A percentile compares a stretch with the other conserved stretches of the same genome.
These are phyloP conservation scores for Carex kokanica DNA, from an alignment of 176 grass and related monocot genomes.

Conservation along the genomic window DNA sequence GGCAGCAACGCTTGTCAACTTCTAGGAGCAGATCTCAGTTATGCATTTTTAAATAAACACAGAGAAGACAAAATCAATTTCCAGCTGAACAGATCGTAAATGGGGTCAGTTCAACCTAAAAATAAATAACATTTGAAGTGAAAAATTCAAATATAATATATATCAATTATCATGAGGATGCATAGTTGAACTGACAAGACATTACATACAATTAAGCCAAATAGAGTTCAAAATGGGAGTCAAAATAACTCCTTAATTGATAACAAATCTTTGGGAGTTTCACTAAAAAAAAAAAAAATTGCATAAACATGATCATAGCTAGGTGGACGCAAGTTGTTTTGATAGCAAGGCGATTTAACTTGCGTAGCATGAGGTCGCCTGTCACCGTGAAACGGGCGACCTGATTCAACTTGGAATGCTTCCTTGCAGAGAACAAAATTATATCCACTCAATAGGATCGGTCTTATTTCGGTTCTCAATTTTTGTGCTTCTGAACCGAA, in stretches of 20 bases:
- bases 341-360: too few species aligned
- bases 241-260: not conserved
- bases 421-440: not conserved
- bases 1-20: not conserved
- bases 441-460: not conserved
- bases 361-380: not conserved
- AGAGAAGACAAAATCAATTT: not conserved
- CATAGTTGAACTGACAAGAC: not conserved
- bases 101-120: not conserved
- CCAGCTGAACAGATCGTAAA: not conserved
- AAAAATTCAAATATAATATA: not conserved
- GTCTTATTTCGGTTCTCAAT: not conserved
- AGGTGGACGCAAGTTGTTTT: not conserved
- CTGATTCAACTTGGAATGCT: not conserved
- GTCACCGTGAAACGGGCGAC: not conserved
- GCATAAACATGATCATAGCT: not conserved
- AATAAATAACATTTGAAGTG: not conserved
- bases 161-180: not conserved
- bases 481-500: not conserved
- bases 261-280: not conserved
- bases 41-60: not conserved
- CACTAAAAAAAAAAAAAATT: not conserved
- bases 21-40: not conserved
- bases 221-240: not conserved
- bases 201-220: not conserved